Evolutionary conservation across 345 rosid genomes (phyloP).

Genomic region (Lumnitzera littorea): DNA sequence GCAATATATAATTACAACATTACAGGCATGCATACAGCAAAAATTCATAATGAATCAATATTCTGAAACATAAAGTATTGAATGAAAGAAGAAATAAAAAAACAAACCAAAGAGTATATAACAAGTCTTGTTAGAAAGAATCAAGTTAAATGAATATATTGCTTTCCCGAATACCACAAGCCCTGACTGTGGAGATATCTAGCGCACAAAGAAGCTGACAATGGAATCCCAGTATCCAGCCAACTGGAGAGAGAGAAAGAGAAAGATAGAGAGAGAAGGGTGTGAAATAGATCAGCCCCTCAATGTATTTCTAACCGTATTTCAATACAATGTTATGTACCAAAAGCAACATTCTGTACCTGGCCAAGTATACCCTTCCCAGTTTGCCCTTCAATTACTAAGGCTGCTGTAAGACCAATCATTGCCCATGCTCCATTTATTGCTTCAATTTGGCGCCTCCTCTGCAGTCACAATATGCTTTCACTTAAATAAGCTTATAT

Average conservation of each 20-base stretch:
- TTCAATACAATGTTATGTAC: background rate
- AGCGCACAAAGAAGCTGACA: conserved; percentile 28
- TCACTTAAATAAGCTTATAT: background rate
- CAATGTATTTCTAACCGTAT: background rate
- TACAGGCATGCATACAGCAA: no score
- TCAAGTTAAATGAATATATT: conserved; percentile 9
- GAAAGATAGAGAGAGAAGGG: background rate
- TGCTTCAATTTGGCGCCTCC: conserved; percentile 76
- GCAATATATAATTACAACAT: no score
- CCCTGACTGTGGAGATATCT: conserved; percentile 1
- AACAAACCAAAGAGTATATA: background rate
- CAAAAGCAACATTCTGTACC: conserved; percentile 24
- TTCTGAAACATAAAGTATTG: no score
- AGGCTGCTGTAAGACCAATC: conserved; percentile 74
- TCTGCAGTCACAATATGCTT: conserved; percentile 26
- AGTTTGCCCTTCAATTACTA: conserved; percentile 79
- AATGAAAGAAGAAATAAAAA: background rate
- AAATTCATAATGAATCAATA: no score
- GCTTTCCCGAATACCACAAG: background rate
- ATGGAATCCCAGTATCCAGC: conserved; percentile 59
- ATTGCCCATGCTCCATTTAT: conserved; percentile 92
- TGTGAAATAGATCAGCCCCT: background rate
- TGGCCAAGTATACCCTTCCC: conserved; percentile 62
- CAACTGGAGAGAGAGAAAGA: conserved; percentile 39
- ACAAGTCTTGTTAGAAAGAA: conserved; percentile 4